Percentiles rank a stretch among this genome's conserved stretches.
Conservation (phyloP, 768 basidiomycete genomes). For the Kwoniella europaea region DNA sequence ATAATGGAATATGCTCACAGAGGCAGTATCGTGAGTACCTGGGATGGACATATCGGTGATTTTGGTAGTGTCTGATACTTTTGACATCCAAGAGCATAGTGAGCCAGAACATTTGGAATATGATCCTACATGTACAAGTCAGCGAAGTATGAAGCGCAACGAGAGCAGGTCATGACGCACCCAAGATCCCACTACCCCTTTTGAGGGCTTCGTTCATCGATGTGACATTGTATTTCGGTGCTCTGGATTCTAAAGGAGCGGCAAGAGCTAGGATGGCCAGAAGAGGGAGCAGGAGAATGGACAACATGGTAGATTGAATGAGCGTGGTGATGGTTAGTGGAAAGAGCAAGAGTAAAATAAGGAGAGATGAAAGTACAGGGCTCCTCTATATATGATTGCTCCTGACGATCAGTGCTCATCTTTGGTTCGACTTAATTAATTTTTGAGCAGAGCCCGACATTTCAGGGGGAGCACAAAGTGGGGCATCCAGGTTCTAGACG, state of each 20-base stretch:
- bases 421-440: not conserved
- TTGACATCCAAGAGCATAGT: conserved; percentile 22
- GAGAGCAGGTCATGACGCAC: not conserved
- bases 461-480: not conserved
- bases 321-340: not conserved
- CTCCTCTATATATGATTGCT: not conserved
- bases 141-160: not conserved
- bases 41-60: conserved; percentile 22
- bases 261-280: conserved; percentile 14
- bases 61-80: conserved; percentile 13
- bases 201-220: conserved; percentile 16
- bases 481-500: not conserved
- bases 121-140: conserved; percentile 2
- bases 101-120: conserved; percentile 16
- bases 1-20: conserved; percentile 2
- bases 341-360: not conserved
- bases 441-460: not conserved
- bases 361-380: not conserved
- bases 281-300: conserved; percentile 1
- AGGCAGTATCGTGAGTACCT: conserved; percentile 25
- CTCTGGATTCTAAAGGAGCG: conserved; percentile 6
- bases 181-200: conserved; percentile 16
- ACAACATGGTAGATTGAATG: conserved; percentile 4
- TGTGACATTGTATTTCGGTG: conserved; percentile 10
- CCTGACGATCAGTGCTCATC: not conserved